Evolutionary conservation across 2,329 filamentous ascomycete species (phyloP), one percentile per base, ranked within the genome.

Genomic region (Beauveria caledonica): DNA sequence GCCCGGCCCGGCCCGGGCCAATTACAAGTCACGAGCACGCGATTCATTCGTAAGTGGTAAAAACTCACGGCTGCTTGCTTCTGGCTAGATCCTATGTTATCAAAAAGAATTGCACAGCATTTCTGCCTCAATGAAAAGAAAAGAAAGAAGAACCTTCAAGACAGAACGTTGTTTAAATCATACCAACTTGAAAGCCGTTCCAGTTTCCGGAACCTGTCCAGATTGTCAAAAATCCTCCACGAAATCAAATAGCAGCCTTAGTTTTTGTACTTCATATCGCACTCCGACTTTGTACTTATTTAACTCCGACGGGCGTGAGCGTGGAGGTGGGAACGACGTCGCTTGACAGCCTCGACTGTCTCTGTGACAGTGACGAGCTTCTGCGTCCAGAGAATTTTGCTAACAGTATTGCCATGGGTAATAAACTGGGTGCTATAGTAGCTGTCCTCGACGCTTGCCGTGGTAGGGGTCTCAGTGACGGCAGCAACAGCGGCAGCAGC

Each of bases 301-400:
- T 54, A 59, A 42, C 66, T 68, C 17, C 63, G 64, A 58, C 74
- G 72, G 2, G 63, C 72, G 64, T 78, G 78, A 52, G 72, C 70
- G 67, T 77, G 76, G 40, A 74, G 63, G 62, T 63, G 67, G 46
- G 62, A 67, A 9, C 69, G 70, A 36, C 71, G 70, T 56, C 68
- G 68, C 42, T 60, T 68, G 8, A n/a, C 29, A 23, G 71, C 68
- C 25, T 52, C 73, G 10, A 73, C 67, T 27, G 76, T 69, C 60
- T 78, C 72, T 0, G 80, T 84, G 17, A 83, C 79, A 56, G 78
- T 83, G 29, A 84, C 77, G 5, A 78, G 67, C 50, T 81, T 76
- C 71, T 85, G 77, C 57, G 81, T 78, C 78, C 81, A 83, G 13
- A 84, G 69, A 23, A 87, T 77, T 72, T 86, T 79, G 63, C 76